Base-by-base conservation (phyloP, 2,329 filamentous ascomycete genomes). In the Arthroderma sp. region DNA sequence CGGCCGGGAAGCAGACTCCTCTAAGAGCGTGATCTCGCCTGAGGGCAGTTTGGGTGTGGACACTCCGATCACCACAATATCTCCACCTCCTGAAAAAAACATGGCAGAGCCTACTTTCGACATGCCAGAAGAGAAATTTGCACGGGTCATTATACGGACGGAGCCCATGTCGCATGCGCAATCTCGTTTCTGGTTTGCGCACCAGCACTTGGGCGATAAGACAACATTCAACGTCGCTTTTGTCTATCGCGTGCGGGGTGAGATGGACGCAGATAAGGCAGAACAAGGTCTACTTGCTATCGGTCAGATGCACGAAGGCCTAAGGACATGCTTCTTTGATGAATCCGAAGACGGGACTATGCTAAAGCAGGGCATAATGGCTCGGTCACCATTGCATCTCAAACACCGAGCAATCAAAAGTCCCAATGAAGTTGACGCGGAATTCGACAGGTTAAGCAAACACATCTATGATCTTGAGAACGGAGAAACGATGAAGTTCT, bases 171-270 rank as follows among this genome's bases (percentile, higher is more conserved):
- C 73, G 1, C 66, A 65, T 4, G 67, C 62, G 9, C 74, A 76
- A 60, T 63, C 67, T 0, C 62, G 71, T 0, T 71, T 76, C 59
- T 76, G 71, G 71, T 62, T 62, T 31, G 21, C 59, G 15, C 37
- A 53, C 8, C 38, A 57, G 1, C 55, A 43, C 25, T 41, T 60
- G 2, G 49, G 71, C 28, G 71, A 77, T 47, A 64, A 65, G 4
- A 72, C 69, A 0, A 69, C 71, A 1, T 72, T 69, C 59, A 79
- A 79, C 60, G 65, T 71, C 31, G 68, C 71, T 0, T 61, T 67
- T 1, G 62, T 53, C 0, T 65, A 67, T 56, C 58, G 65, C 1
- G 39, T 77, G 1, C 62, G 43, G 0, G 75, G 76, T 0, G 54
- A 52, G 1, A 33, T 78, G 0, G 54, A 61, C 0, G 35, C 72